Evolutionary conservation across 2,329 filamentous ascomycete genomes (phyloP).

Genomic region (Fusarium napiforme): DNA sequence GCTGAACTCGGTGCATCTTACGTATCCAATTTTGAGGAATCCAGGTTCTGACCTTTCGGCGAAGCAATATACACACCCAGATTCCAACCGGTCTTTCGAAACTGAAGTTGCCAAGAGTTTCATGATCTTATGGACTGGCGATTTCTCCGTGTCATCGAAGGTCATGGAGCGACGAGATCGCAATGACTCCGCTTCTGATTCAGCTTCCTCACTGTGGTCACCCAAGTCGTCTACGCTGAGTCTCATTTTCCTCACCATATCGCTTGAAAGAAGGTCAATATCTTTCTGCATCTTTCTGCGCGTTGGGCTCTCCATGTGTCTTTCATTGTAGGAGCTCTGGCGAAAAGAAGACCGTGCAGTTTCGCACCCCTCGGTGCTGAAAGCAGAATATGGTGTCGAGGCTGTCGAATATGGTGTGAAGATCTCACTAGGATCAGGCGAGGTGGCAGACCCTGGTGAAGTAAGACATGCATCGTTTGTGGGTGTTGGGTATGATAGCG

Average conservation of each 20-base stretch:
- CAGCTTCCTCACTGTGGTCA: no score
- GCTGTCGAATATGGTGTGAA: slow-evolving; percentile 15
- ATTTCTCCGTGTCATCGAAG: neutral
- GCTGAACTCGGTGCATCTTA: neutral
- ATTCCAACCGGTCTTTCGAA: no score
- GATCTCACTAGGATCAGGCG: slow-evolving; percentile 13
- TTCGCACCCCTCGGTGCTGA: neutral
- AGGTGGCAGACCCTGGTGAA: slow-evolving; percentile 13
- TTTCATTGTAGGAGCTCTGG: neutral
- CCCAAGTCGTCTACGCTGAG: neutral
- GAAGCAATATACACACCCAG: slow-evolving; percentile 25
- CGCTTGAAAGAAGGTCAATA: neutral
- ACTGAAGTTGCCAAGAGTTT: neutral
- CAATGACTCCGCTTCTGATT: neutral
- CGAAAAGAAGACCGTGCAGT: neutral
- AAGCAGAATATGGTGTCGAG: slow-evolving; percentile 12
- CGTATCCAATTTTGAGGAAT: slow-evolving; percentile 19
- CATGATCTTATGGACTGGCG: neutral
- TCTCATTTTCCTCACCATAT: neutral
- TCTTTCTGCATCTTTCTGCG: neutral
- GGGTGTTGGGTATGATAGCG: neutral
- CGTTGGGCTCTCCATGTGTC: slow-evolving; percentile 4
- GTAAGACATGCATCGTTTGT: neutral
- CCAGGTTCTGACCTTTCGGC: neutral
- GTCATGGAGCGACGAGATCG: neutral